Conservation (phyloP, 1,284 basidiomycete genomes). For the Rhodotorula sp. region DNA sequence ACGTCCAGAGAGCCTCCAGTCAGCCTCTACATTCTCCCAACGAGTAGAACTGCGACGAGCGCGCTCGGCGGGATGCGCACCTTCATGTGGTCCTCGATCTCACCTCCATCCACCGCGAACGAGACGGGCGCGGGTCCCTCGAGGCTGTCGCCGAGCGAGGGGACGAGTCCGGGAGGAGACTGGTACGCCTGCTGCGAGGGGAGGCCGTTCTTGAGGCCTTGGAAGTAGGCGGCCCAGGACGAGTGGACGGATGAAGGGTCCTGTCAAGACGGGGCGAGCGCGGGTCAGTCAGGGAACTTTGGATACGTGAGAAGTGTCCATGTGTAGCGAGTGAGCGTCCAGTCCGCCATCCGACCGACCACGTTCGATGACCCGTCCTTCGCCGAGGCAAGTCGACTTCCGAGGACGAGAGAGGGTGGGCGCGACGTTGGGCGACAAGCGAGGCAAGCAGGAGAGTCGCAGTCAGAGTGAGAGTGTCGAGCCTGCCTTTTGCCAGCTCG, state of each 20-base stretch:
- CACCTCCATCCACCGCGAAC: conserved; percentile 56
- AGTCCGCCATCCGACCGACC: too few species aligned
- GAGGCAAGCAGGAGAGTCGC: neutral
- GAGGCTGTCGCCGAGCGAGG: conserved; percentile 59
- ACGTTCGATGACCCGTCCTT: too few species aligned
- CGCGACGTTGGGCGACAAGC: neutral
- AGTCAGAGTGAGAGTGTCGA: neutral
- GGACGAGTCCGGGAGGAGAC: conserved; percentile 56
- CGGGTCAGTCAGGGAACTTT: neutral
- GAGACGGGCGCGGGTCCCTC: conserved; percentile 59
- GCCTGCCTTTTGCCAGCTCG: conserved; percentile 6
- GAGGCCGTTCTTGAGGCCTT: conserved; percentile 85
- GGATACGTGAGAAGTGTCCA: too few species aligned
- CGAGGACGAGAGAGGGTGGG: neutral
- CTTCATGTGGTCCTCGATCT: conserved; percentile 92
- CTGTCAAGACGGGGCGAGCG: neutral
- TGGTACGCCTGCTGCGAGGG: conserved; percentile 79
- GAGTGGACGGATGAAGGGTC: conserved; percentile 86
- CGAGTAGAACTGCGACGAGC: neutral
- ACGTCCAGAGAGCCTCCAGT: neutral
- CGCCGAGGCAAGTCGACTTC: too few species aligned
- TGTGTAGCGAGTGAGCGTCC: too few species aligned
- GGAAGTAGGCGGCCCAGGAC: conserved; percentile 95
- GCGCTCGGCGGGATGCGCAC: conserved; percentile 51
- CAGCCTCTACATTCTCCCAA: neutral